These are phyloP conservation scores for Platanthera zijinensis DNA, from an alignment of 106 monocot genomes.

Conservation along the genomic window DNA sequence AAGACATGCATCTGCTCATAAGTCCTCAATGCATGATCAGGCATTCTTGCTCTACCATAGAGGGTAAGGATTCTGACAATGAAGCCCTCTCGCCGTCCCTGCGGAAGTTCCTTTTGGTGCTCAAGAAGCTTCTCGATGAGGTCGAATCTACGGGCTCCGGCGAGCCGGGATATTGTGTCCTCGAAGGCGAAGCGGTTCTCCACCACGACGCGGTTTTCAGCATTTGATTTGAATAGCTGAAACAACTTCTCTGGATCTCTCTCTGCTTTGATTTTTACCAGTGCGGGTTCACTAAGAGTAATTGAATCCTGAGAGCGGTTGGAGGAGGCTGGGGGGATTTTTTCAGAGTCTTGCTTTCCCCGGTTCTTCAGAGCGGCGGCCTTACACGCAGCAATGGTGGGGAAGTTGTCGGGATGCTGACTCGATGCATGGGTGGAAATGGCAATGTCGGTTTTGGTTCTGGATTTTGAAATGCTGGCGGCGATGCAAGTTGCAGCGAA, in stretches of 20 bases:
- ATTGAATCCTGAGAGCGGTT: not conserved
- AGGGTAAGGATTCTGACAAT: slow-evolving; percentile 63
- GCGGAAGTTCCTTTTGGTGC: slow-evolving; percentile 68
- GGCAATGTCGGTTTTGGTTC: slow-evolving; percentile 29
- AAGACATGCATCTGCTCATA: slow-evolving; percentile 65
- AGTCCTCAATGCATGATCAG: slow-evolving; percentile 56
- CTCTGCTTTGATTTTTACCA: slow-evolving; percentile 64
- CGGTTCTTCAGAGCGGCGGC: slow-evolving; percentile 27
- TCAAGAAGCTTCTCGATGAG: slow-evolving; percentile 79
- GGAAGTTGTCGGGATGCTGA: slow-evolving; percentile 30
- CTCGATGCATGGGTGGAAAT: slow-evolving; percentile 16
- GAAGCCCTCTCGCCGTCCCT: slow-evolving; percentile 83
- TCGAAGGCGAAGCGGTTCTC: slow-evolving; percentile 87
- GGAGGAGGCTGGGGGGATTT: not conserved
- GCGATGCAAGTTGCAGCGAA: slow-evolving; percentile 62
- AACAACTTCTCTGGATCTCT: slow-evolving; percentile 77
- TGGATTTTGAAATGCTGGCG: slow-evolving; percentile 39
- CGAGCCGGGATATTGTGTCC: slow-evolving; percentile 59
- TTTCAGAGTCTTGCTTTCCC: slow-evolving; percentile 4
- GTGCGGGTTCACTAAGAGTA: slow-evolving; percentile 37
- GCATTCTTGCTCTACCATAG: slow-evolving; percentile 77
- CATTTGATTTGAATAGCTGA: slow-evolving; percentile 53
- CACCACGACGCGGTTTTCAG: slow-evolving; percentile 61
- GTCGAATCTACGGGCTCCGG: slow-evolving; percentile 60
- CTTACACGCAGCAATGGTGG: slow-evolving; percentile 53